Evolutionary conservation across 148 eudicot species (phyloP).

Genomic region (Chenopodium quinoa): DNA sequence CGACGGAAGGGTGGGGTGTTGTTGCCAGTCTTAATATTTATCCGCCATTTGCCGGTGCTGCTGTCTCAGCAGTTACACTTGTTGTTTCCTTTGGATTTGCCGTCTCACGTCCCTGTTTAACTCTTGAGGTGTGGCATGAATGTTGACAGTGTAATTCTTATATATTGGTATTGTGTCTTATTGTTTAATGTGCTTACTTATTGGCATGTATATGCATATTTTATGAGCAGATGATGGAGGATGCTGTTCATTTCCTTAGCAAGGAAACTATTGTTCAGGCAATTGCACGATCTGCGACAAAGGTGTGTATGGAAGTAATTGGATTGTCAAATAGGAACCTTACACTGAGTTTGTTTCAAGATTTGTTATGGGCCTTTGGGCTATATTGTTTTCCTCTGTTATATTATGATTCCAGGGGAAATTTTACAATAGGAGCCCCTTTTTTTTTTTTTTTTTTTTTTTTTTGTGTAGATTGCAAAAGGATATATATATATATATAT

Average conservation of each 20-base stretch:
- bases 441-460: too few species aligned
- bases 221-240: slow-evolving; percentile 87
- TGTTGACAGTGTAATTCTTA: neutral
- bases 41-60: slow-evolving; percentile 99
- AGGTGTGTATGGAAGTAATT: slow-evolving; percentile 46
- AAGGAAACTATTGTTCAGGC: slow-evolving; percentile 96
- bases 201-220: slow-evolving; percentile 11
- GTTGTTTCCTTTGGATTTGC: slow-evolving; percentile 99
- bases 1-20: slow-evolving; percentile 98
- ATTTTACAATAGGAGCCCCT: neutral
- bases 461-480: too few species aligned
- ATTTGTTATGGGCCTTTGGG: neutral
- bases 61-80: slow-evolving; percentile 96
- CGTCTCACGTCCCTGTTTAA: slow-evolving; percentile 93
- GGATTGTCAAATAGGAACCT: neutral
- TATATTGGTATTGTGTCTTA: neutral
- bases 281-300: slow-evolving; percentile 93
- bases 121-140: slow-evolving; percentile 72
- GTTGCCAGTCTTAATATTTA: slow-evolving; percentile 94
- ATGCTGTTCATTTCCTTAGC: slow-evolving; percentile 92
- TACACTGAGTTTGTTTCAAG: neutral
- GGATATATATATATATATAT: too few species aligned
- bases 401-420: neutral
- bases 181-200: neutral
- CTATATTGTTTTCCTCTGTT: too few species aligned